phyloP scores from a whole-genome alignment of 352 stramenopile genomes.

The Pythium monospermum region DNA sequence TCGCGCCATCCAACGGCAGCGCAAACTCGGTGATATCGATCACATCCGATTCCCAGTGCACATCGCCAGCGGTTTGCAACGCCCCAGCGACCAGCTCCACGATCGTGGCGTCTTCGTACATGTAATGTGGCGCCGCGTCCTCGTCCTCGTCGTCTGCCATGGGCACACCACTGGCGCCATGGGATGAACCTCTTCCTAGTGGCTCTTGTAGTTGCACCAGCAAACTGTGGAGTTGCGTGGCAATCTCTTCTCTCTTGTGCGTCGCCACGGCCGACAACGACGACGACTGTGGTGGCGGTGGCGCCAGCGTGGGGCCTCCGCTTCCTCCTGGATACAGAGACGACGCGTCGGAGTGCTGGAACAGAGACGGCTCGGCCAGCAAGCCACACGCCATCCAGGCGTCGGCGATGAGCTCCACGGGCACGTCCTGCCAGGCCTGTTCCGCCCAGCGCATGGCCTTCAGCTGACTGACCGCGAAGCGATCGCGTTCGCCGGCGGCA shows the following conservation, averaged over 20 bases:
- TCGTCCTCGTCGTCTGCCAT: no score
- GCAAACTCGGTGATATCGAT: slow-evolving; percentile 10
- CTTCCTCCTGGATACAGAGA: no score
- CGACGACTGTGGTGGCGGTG: no score
- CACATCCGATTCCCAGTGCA: slow-evolving; percentile 3
- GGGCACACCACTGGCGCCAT: no score
- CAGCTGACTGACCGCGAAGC: slow-evolving; percentile 18
- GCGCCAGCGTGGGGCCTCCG: no score
- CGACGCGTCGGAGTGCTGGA: neutral
- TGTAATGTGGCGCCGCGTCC: slow-evolving; percentile 17
- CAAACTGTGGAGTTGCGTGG: slow-evolving; percentile 12
- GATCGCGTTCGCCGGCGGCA: slow-evolving; percentile 12
- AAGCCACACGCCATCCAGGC: slow-evolving; percentile 2
- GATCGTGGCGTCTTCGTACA: slow-evolving; percentile 17
- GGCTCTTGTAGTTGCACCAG: slow-evolving; percentile 14
- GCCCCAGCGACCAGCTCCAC: slow-evolving; percentile 9
- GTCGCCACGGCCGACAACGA: neutral
- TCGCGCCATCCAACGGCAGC: slow-evolving; percentile 5
- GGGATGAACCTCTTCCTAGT: no score
- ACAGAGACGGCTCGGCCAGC: no score
- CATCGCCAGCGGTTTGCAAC: neutral
- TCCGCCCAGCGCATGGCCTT: slow-evolving; percentile 21
- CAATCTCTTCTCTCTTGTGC: slow-evolving; percentile 1
- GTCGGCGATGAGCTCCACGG: slow-evolving; percentile 1
- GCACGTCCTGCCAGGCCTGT: slow-evolving; percentile 17